Conservation (phyloP, 2,329 filamentous ascomycete genomes). For the Scolecobasidium constrictum region DNA sequence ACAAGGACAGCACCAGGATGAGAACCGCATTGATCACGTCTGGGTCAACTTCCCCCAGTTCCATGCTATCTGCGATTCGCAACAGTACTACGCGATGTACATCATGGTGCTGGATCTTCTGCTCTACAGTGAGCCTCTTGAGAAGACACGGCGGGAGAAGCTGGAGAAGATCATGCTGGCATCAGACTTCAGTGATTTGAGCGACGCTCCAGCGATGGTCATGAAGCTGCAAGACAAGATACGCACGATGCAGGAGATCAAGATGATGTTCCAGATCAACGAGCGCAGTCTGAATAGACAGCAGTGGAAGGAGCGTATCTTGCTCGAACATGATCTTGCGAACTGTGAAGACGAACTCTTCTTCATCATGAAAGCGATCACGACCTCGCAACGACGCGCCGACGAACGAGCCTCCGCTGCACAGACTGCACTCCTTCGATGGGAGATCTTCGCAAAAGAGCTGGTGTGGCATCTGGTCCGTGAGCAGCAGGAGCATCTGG, state of each 20-base stretch:
- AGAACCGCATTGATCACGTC: conserved; percentile 86
- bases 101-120: conserved; percentile 94
- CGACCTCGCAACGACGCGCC: conserved; percentile 80
- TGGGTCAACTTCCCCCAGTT: conserved; percentile 95
- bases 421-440: conserved; percentile 69
- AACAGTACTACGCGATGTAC: conserved; percentile 96
- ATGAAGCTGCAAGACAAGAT: conserved; percentile 85
- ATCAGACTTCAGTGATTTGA: conserved; percentile 94
- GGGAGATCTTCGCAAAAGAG: conserved; percentile 88
- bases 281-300: conserved; percentile 75
- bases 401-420: conserved; percentile 49
- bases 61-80: conserved; percentile 89
- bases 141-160: conserved; percentile 92
- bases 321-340: conserved; percentile 81
- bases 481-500: conserved; percentile 74
- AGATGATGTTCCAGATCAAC: conserved; percentile 89
- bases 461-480: conserved; percentile 96
- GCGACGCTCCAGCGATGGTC: conserved; percentile 88
- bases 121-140: conserved; percentile 89
- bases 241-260: conserved; percentile 89
- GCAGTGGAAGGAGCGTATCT: conserved; percentile 82
- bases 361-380: conserved; percentile 99
- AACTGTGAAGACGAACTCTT: conserved; percentile 94
- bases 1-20: conserved; percentile 41
- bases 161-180: conserved; percentile 98